phyloP scores from a whole-genome alignment of 2,329 filamentous ascomycete genomes.

The Purpureocillium lavendulum region DNA sequence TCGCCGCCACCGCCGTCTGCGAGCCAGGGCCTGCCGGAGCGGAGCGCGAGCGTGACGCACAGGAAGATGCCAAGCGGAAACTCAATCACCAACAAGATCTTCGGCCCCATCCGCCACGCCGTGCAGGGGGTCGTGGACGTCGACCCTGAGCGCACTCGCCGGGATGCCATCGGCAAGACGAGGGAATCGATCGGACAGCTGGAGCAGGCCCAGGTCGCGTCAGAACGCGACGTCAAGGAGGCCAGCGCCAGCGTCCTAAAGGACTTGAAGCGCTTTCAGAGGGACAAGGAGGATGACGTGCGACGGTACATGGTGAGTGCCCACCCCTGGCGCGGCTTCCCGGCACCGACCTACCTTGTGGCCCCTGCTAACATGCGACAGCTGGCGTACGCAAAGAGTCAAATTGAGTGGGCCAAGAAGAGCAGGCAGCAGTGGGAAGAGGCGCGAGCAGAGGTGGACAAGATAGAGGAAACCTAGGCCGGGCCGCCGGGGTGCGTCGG shows the following conservation, averaged over 20 bases:
- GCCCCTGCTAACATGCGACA: slow-evolving; percentile 25
- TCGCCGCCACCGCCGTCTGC: slow-evolving; percentile 58
- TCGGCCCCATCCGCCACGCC: slow-evolving; percentile 89
- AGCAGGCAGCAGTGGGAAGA: slow-evolving; percentile 89
- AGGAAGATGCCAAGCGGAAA: slow-evolving; percentile 79
- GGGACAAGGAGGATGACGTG: slow-evolving; percentile 91
- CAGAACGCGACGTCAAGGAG: slow-evolving; percentile 87
- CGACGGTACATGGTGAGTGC: slow-evolving; percentile 84
- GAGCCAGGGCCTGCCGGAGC: slow-evolving; percentile 60
- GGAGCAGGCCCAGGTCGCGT: slow-evolving; percentile 82
- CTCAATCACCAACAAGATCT: slow-evolving; percentile 88
- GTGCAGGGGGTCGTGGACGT: slow-evolving; percentile 95
- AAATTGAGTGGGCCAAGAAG: slow-evolving; percentile 90
- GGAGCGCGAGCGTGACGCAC: slow-evolving; percentile 44
- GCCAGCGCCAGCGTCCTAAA: slow-evolving; percentile 82
- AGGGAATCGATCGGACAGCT: slow-evolving; percentile 78
- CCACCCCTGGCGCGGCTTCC: too few species aligned
- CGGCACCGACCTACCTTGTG: too few species aligned
- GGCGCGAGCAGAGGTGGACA: slow-evolving; percentile 76
- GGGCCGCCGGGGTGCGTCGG: too few species aligned
- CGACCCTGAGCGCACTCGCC: slow-evolving; percentile 83
- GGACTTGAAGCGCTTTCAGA: slow-evolving; percentile 87
- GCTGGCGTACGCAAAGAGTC: slow-evolving; percentile 87
- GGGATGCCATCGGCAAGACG: slow-evolving; percentile 94
- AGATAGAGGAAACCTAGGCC: slow-evolving; percentile 60